Percentiles rank a stretch among this genome's conserved stretches.
Evolutionary conservation across 106 monocot species (phyloP).

Genomic region (Apostasia ramifera): DNA sequence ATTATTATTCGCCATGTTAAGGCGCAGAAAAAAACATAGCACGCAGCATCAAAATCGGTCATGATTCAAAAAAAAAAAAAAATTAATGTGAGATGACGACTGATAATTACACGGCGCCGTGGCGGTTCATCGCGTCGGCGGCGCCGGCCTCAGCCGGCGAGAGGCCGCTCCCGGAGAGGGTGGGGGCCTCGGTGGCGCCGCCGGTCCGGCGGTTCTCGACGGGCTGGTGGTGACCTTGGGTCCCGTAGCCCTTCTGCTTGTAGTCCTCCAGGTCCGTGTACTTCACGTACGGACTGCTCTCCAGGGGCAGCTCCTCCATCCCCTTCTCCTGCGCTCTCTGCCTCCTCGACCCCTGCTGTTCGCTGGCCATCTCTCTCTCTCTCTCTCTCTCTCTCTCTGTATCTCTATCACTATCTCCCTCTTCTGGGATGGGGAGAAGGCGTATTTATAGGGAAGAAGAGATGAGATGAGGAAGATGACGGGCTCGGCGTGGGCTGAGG

Average conservation of each 20-base stretch:
- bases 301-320: conserved; percentile 22
- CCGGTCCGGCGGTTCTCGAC: conserved; percentile 14
- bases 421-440: too few relatives aligned
- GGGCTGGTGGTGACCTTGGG: conserved; percentile 18
- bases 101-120: neutral
- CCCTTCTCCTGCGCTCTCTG: neutral
- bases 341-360: neutral
- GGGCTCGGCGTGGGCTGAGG: too few relatives aligned
- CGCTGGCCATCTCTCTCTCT: conserved; percentile 3
- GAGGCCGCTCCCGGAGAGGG: conserved; percentile 18
- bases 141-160: conserved; percentile 3
- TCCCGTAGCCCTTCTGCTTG: conserved; percentile 27
- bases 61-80: too few relatives aligned
- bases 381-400: neutral
- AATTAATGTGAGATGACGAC: too few relatives aligned
- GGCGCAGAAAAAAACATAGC: too few relatives aligned
- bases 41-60: too few relatives aligned
- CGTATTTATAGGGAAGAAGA: too few relatives aligned
- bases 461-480: too few relatives aligned
- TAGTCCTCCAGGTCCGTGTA: conserved; percentile 26
- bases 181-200: conserved; percentile 25
- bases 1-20: too few relatives aligned
- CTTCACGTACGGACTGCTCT: conserved; percentile 43
- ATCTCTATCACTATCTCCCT: neutral
- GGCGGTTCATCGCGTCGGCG: conserved; percentile 10